phyloP scores from a whole-genome alignment of 2,329 filamentous ascomycete species.

The Atkinsonella hypoxylon region DNA sequence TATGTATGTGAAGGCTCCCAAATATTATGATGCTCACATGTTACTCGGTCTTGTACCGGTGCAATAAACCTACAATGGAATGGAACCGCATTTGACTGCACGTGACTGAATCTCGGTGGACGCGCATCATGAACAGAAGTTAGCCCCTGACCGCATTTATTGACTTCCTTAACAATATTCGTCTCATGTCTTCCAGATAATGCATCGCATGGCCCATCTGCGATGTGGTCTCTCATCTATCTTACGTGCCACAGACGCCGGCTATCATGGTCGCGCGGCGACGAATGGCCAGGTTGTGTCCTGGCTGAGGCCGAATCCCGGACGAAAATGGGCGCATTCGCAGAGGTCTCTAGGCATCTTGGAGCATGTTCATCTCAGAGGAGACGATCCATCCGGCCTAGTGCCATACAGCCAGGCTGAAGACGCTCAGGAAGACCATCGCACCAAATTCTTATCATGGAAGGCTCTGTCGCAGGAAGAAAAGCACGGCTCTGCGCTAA shows the following conservation, averaged over 20 bases:
- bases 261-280: neutral
- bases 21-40: too few species aligned
- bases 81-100: too few species aligned
- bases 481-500: constrained; percentile 32
- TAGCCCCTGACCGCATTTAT: too few species aligned
- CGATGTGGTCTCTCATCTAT: neutral
- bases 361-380: constrained; percentile 19
- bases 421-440: constrained; percentile 21
- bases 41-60: too few species aligned
- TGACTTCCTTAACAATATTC: neutral
- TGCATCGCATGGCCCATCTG: neutral
- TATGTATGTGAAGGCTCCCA: too few species aligned
- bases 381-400: constrained; percentile 11
- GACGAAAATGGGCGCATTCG: neutral
- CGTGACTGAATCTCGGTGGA: too few species aligned
- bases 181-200: constrained; percentile 1
- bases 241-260: neutral
- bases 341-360: constrained; percentile 11
- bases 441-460: constrained; percentile 22
- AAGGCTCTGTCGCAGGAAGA: constrained; percentile 16
- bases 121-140: too few species aligned
- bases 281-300: neutral
- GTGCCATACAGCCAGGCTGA: constrained; percentile 21
- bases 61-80: too few species aligned
- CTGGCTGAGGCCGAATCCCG: neutral